These are phyloP conservation scores for Incumbomyces delicatus DNA, from an alignment of 2,329 filamentous ascomycete genomes.

Conservation along the genomic window DNA sequence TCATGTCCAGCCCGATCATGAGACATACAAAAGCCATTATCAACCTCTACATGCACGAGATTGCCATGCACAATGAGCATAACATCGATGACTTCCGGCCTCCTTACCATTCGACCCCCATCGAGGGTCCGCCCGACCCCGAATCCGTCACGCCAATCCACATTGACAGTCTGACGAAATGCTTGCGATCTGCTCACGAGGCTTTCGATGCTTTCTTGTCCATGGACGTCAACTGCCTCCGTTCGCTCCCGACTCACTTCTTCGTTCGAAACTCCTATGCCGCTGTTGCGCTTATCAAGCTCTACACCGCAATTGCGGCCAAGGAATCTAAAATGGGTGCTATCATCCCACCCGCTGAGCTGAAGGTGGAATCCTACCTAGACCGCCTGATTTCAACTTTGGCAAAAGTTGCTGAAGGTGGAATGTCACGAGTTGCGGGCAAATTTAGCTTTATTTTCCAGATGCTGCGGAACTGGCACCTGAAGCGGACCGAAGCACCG, in stretches of 20 bases:
- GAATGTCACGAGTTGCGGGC: constrained; percentile 54
- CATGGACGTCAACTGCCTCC: constrained; percentile 50
- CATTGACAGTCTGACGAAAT: constrained; percentile 57
- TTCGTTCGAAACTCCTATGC: constrained; percentile 64
- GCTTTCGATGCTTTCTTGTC: constrained; percentile 56
- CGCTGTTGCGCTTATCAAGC: constrained; percentile 62
- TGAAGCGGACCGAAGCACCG: constrained; percentile 28
- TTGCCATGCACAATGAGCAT: constrained; percentile 58
- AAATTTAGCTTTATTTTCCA: constrained; percentile 63
- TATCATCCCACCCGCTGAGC: constrained; percentile 57
- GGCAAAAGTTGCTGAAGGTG: constrained; percentile 50
- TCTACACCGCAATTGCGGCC: constrained; percentile 58
- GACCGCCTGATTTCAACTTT: constrained; percentile 62
- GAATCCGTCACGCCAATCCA: constrained; percentile 47
- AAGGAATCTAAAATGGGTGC: constrained; percentile 58
- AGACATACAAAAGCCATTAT: constrained; percentile 55
- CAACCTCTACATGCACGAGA: constrained; percentile 66
- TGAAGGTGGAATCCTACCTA: constrained; percentile 58
- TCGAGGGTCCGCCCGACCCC: constrained; percentile 21
- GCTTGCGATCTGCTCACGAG: constrained; percentile 55
- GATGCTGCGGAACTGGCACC: constrained; percentile 63
- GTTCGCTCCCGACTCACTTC: constrained; percentile 59
- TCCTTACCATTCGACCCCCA: constrained; percentile 28
- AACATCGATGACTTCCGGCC: constrained; percentile 43
- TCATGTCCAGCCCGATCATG: constrained; percentile 47